Percentiles rank a stretch among this genome's conserved stretches.
Evolutionary conservation across 2,329 filamentous ascomycete genomes (phyloP).

Genomic region (Furcasterigmium furcatum): DNA sequence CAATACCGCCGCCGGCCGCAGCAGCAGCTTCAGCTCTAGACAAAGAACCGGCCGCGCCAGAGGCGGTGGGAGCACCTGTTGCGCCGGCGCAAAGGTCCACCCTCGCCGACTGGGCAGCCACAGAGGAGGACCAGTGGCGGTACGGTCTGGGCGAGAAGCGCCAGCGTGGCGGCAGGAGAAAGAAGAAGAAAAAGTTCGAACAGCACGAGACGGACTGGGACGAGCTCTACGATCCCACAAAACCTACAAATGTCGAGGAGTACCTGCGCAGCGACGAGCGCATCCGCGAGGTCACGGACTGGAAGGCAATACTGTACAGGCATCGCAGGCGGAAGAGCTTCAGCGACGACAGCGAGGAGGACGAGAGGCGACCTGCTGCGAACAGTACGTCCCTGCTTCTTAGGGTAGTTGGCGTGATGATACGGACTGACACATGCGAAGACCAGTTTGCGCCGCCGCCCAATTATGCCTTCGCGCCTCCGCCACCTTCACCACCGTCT

Average conservation of each 20-base stretch:
- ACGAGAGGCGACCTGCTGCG: constrained; percentile 25
- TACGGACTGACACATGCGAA: constrained; percentile 26
- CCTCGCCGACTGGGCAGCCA: constrained; percentile 76
- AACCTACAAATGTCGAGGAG: constrained; percentile 81
- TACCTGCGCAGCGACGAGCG: constrained; percentile 84
- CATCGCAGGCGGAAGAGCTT: constrained; percentile 54
- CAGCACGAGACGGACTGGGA: constrained; percentile 75
- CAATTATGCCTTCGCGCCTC: constrained; percentile 55
- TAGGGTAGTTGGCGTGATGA: not conserved
- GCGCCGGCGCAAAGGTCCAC: constrained; percentile 58
- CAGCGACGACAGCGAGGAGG: constrained; percentile 37
- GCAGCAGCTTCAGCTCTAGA: constrained; percentile 24
- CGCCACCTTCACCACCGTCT: constrained; percentile 45
- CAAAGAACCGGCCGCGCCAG: constrained; percentile 23
- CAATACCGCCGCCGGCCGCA: constrained; percentile 24
- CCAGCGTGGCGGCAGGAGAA: constrained; percentile 74
- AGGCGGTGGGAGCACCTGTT: not conserved
- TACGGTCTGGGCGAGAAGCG: constrained; percentile 63
- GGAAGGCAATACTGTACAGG: constrained; percentile 78
- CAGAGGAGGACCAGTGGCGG: constrained; percentile 77
- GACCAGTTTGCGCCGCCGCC: constrained; percentile 59
- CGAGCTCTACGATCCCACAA: constrained; percentile 81
- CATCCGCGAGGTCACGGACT: constrained; percentile 74
- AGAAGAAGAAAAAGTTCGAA: constrained; percentile 66
- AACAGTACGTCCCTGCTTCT: constrained; percentile 15